A percentile compares a stretch with the other conserved stretches of the same genome.
Evolutionary conservation across 164 flowering plant species (phyloP).

Genomic region (Santalum album): DNA sequence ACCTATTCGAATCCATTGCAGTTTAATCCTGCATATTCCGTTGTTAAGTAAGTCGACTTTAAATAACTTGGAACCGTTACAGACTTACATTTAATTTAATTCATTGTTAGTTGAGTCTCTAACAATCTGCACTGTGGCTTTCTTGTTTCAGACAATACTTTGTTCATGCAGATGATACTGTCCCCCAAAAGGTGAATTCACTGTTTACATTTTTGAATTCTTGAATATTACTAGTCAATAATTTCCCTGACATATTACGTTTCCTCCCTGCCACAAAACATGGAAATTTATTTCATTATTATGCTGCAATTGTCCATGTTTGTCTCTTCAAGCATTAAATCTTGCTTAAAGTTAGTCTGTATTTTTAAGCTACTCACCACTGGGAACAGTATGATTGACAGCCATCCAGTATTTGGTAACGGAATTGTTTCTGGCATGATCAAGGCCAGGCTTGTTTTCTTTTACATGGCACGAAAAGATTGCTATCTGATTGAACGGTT

Average conservation of each 20-base stretch:
- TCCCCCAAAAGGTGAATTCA: slow-evolving; percentile 38
- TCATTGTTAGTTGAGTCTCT: not conserved
- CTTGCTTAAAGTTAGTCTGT: no score
- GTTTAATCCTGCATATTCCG: slow-evolving; percentile 66
- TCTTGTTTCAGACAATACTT: slow-evolving; percentile 52
- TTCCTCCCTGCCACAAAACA: not conserved
- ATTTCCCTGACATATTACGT: no score
- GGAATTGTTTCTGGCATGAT: not conserved
- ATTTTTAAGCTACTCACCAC: no score
- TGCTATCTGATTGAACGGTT: not conserved
- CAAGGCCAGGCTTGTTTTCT: not conserved
- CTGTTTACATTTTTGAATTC: not conserved
- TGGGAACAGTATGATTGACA: no score
- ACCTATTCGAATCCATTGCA: slow-evolving; percentile 61
- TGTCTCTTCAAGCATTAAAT: no score
- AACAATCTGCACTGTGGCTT: not conserved
- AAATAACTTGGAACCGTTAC: not conserved
- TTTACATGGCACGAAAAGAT: not conserved
- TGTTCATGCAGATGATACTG: slow-evolving; percentile 51
- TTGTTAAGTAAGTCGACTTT: slow-evolving; percentile 47
- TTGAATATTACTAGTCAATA: no score
- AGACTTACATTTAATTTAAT: not conserved
- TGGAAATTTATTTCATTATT: not conserved
- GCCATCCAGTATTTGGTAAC: not conserved
- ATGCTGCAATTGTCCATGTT: not conserved